Evolutionary conservation across 225 moss, liverwort and hornwort species (phyloP), one percentile per base, ranked within the genome.

Genomic region (Asterella californica): DNA sequence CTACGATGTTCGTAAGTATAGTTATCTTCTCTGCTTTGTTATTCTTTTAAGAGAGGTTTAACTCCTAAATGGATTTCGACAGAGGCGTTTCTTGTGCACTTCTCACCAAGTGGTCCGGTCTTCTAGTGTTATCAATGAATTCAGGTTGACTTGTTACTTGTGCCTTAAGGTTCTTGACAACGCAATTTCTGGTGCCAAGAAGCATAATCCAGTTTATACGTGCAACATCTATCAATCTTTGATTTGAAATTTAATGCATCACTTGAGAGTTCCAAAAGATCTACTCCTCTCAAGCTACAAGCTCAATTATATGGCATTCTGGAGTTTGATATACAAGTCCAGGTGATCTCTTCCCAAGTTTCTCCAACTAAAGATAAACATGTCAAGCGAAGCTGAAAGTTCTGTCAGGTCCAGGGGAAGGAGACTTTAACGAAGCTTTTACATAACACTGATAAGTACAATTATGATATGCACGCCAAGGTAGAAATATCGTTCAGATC

Each of bases 1-100:
- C 17, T 81, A 86, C 74, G 76, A 79, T 53, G 86, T 88, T n/a
- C 79, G 85, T 53, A 81, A 85, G 85, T 88, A 67, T 36, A 59
- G 45, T 4, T 61, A 25, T 6, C 5, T 2, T 27, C 68, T 79
- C 24, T 24, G 38, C 70, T 45, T 12, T 45, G 38, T 47, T 27
- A 9, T 65, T 64, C 12, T 18, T 54, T 11, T 68, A 19, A 68
- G 67, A 68, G n/a, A 68, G 19, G 8, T 25, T 68, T n/a, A 54
- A 54, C 2, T 50, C 25, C 57, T 74, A 14, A 70, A 19, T 34
- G 19, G 10, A 18, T 62, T 62, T 62, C 15, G 62, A n/a, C 29
- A 62, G n/a, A n/a, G n/a, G n/a, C n/a, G n/a, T n/a, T n/a, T n/a
- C n/a, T n/a, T n/a, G n/a, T n/a, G n/a, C n/a, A 10, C 57, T 59